phyloP scores from a whole-genome alignment of 352 stramenopile genomes.

The Pythium insidiosum region DNA sequence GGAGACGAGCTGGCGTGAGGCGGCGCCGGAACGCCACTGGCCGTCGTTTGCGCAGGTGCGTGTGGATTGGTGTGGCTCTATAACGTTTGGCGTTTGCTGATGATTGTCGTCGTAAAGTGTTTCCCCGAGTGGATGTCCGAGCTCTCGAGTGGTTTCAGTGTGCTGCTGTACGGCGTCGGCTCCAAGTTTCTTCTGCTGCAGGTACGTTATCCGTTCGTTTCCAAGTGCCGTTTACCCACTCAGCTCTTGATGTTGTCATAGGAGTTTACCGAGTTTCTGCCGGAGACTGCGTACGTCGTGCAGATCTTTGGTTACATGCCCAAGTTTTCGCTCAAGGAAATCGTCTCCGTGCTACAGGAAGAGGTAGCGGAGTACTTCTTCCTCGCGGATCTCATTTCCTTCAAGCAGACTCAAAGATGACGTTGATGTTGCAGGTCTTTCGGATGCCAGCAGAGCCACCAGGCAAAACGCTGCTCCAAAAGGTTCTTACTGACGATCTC shows the following conservation, averaged over 20 bases:
- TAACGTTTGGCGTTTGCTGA: neutral
- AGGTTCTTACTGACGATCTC: conserved; percentile 4
- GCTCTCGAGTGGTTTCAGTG: conserved; percentile 7
- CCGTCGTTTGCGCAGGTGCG: conserved; percentile 4
- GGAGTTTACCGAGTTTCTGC: conserved; percentile 5
- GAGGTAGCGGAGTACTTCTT: too few species aligned
- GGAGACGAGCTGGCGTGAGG: conserved; percentile 4
- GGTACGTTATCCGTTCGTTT: conserved; percentile 2
- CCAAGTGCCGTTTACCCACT: neutral
- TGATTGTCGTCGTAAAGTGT: neutral
- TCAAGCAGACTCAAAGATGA: too few species aligned
- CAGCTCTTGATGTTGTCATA: neutral
- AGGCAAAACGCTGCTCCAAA: conserved; percentile 1
- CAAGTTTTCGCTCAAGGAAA: conserved; percentile 1
- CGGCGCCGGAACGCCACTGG: neutral
- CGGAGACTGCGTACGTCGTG: conserved; percentile 5
- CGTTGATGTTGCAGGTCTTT: too few species aligned
- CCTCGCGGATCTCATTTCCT: too few species aligned
- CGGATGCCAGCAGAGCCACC: neutral
- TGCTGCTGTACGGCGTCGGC: conserved; percentile 11
- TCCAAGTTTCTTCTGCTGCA: conserved; percentile 11
- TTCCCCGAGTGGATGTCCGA: conserved; percentile 2
- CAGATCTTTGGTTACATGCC: conserved; percentile 11
- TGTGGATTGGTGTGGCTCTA: neutral
- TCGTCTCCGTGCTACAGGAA: conserved; percentile 4